A percentile compares a stretch with the other conserved stretches of the same genome.
These are phyloP conservation scores for Leccinum rimulosum DNA, from an alignment of 768 basidiomycete species.

Conservation along the genomic window DNA sequence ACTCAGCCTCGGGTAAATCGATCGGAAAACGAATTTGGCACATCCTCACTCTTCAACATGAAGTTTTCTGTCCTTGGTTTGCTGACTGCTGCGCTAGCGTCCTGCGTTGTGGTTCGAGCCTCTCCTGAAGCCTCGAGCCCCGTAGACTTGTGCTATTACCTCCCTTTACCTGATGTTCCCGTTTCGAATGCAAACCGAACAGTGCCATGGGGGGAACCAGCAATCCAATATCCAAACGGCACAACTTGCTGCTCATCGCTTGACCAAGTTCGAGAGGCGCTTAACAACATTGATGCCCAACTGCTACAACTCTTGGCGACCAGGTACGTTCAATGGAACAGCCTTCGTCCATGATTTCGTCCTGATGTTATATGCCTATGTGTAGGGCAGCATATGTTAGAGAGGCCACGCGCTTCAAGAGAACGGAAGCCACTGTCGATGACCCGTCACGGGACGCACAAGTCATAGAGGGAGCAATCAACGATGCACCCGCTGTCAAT, in stretches of 20 bases:
- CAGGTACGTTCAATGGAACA: constrained; percentile 6
- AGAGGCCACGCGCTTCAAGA: constrained; percentile 29
- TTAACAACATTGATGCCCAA: constrained; percentile 19
- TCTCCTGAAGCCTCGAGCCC: background rate
- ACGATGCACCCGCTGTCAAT: constrained; percentile 15
- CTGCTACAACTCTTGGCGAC: constrained; percentile 19
- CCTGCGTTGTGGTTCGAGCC: no score
- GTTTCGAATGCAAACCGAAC: constrained; percentile 17
- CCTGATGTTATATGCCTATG: background rate
- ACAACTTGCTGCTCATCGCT: constrained; percentile 27
- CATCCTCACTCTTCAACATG: no score
- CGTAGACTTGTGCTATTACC: constrained; percentile 18
- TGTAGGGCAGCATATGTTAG: constrained; percentile 21
- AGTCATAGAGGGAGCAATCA: constrained; percentile 20
- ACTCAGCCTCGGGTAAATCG: no score
- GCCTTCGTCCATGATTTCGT: no score
- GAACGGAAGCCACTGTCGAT: constrained; percentile 10
- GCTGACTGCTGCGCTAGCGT: no score
- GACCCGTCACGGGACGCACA: constrained; percentile 15
- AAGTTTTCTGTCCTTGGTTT: no score
- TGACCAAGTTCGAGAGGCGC: constrained; percentile 15
- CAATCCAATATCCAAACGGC: constrained; percentile 19
- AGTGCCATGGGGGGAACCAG: constrained; percentile 23
- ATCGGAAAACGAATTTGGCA: no score
- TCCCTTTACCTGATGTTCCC: constrained; percentile 13